Conservation (phyloP, 768 basidiomycete genomes). For the Dentipellis fragilis region DNA sequence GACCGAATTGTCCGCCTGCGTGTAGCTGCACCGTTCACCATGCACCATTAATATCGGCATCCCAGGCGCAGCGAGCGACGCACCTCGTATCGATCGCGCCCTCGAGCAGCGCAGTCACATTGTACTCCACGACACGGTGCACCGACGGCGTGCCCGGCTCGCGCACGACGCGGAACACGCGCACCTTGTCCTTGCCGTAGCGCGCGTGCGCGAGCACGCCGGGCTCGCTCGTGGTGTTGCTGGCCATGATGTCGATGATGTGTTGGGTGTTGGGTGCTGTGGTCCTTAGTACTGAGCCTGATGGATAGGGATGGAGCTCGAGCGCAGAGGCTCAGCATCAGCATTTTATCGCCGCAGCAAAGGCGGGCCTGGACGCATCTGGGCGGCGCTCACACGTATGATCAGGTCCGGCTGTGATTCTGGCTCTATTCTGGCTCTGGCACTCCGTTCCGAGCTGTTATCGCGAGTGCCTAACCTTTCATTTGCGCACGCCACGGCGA, state of each 20-base stretch:
- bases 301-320: no score
- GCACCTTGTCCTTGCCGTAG: slow-evolving; percentile 85
- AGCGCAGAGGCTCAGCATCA: no score
- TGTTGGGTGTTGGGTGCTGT: neutral
- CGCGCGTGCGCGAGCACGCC: slow-evolving; percentile 38
- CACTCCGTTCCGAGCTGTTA: no score
- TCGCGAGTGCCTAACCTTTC: no score
- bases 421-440: no score
- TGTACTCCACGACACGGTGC: slow-evolving; percentile 80
- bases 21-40: slow-evolving; percentile 58
- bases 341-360: no score
- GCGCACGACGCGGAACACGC: slow-evolving; percentile 79
- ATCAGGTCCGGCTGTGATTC: no score
- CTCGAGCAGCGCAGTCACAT: slow-evolving; percentile 70
- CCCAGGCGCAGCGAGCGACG: neutral
- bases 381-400: no score
- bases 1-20: slow-evolving; percentile 77
- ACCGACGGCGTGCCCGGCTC: slow-evolving; percentile 31
- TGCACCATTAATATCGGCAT: neutral
- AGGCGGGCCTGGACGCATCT: no score
- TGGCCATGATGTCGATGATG: neutral
- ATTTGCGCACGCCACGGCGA: no score
- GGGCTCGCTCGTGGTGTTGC: neutral
- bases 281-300: no score
- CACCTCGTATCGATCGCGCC: slow-evolving; percentile 75